Percentiles rank a stretch among this genome's conserved stretches.
Conservation (phyloP, 2,329 filamentous ascomycete genomes). For the Cordyceps tenuipes region DNA sequence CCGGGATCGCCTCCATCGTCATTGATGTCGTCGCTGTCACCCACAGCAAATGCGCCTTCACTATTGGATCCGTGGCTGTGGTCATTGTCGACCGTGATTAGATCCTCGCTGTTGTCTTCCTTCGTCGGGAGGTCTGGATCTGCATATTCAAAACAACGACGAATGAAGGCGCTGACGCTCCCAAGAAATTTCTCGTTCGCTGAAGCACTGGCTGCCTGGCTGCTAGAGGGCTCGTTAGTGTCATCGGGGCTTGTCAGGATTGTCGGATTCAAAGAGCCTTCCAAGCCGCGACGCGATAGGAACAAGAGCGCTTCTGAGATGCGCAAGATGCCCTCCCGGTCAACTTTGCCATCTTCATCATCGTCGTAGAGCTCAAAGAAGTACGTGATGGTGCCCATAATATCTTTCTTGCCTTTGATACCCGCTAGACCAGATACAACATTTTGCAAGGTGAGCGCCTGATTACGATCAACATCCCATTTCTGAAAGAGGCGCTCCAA, state of each 20-base stretch:
- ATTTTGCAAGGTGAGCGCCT: conserved; percentile 78
- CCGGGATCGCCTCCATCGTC: conserved; percentile 37
- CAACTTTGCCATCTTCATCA: conserved; percentile 80
- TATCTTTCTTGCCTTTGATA: conserved; percentile 88
- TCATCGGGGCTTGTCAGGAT: conserved; percentile 36
- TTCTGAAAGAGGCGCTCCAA: conserved; percentile 77
- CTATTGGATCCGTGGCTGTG: conserved; percentile 25
- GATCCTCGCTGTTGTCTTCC: conserved; percentile 31
- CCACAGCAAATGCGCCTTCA: conserved; percentile 59
- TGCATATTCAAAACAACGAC: conserved; percentile 94
- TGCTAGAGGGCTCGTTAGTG: conserved; percentile 35
- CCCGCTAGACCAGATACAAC: conserved; percentile 85
- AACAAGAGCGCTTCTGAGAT: conserved; percentile 94
- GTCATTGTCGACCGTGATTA: conserved; percentile 18
- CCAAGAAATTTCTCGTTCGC: conserved; percentile 83
- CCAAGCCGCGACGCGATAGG: conserved; percentile 78
- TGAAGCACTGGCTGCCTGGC: conserved; percentile 42
- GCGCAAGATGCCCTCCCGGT: conserved; percentile 86
- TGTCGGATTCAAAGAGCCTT: conserved; percentile 54
- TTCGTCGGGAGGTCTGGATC: conserved; percentile 76
- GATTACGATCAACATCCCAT: conserved; percentile 75
- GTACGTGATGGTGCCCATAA: conserved; percentile 96
- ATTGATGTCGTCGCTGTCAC: conserved; percentile 55
- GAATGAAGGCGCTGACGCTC: conserved; percentile 91
- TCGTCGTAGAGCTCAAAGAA: conserved; percentile 98